Conservation (phyloP, 208 protist species). For the Leishmania gerbilli region DNA sequence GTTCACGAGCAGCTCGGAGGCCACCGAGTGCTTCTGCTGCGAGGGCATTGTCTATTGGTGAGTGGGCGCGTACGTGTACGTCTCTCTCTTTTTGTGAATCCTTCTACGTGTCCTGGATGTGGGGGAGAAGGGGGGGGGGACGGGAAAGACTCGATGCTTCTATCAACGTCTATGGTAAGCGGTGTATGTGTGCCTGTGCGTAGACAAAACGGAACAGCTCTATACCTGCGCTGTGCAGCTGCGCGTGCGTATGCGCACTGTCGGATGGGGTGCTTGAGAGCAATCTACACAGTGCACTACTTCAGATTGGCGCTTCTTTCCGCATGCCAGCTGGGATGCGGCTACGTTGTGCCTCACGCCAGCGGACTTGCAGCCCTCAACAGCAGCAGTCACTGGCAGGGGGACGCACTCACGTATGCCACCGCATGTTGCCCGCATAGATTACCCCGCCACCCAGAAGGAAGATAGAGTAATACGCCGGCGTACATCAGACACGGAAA, state of each 20-base stretch:
- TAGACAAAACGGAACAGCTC: not conserved
- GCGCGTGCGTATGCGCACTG: not conserved
- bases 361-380: not conserved
- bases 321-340: not conserved
- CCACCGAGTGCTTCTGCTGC: conserved; percentile 22
- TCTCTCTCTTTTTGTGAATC: not conserved
- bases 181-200: not conserved
- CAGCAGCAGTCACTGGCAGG: not conserved
- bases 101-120: not conserved
- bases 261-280: not conserved
- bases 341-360: not conserved
- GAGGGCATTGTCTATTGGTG: conserved; percentile 5
- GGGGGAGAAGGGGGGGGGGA: too few species aligned
- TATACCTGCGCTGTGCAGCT: not conserved
- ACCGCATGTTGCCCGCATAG: not conserved
- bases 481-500: not conserved
- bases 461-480: not conserved
- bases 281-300: not conserved
- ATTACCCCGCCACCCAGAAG: not conserved
- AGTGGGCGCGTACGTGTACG: not conserved
- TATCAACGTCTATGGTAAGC: conserved; percentile 15
- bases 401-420: not conserved
- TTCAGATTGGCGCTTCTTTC: not conserved
- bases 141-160: conserved; percentile 2
- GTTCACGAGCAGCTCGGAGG: conserved; percentile 53